These are phyloP conservation scores for Claviceps sp. DNA, from an alignment of 2,329 filamentous ascomycete genomes.

Conservation along the genomic window DNA sequence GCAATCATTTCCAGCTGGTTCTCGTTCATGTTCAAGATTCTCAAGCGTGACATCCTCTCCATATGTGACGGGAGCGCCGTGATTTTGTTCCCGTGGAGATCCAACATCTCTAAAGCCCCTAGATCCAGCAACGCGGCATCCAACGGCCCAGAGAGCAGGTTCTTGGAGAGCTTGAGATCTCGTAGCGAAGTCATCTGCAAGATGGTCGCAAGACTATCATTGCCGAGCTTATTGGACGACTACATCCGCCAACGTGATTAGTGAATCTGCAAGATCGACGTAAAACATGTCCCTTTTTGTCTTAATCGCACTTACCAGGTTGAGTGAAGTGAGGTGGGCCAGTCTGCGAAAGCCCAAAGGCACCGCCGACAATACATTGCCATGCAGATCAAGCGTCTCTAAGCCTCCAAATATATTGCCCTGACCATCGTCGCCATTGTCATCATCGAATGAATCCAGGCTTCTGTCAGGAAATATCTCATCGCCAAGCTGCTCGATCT, in stretches of 20 bases:
- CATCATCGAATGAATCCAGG: constrained; percentile 41
- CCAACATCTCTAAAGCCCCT: constrained; percentile 60
- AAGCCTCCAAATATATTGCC: constrained; percentile 72
- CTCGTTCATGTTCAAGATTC: constrained; percentile 64
- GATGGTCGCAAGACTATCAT: constrained; percentile 58
- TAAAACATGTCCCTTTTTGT: no score
- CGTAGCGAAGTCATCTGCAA: constrained; percentile 58
- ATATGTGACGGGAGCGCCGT: constrained; percentile 55
- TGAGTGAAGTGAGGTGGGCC: constrained; percentile 63
- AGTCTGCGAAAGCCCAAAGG: constrained; percentile 66
- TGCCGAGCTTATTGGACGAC: constrained; percentile 71
- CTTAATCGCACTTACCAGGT: constrained; percentile 46
- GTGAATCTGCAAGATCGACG: not conserved
- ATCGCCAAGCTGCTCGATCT: constrained; percentile 62
- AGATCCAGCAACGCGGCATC: constrained; percentile 51
- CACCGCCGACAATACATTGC: constrained; percentile 60
- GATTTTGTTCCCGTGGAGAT: constrained; percentile 70
- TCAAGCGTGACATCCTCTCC: constrained; percentile 53
- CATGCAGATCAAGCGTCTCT: constrained; percentile 73
- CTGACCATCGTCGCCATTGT: constrained; percentile 49
- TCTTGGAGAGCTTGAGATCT: constrained; percentile 72
- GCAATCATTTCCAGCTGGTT: constrained; percentile 64
- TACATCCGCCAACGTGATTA: constrained; percentile 19
- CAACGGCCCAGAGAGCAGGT: constrained; percentile 57
- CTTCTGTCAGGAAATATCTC: constrained; percentile 63